Evolutionary conservation across 805 yeast species (phyloP), one percentile per base, ranked within the genome.

Genomic region (Sugiyamaella valdiviana): DNA sequence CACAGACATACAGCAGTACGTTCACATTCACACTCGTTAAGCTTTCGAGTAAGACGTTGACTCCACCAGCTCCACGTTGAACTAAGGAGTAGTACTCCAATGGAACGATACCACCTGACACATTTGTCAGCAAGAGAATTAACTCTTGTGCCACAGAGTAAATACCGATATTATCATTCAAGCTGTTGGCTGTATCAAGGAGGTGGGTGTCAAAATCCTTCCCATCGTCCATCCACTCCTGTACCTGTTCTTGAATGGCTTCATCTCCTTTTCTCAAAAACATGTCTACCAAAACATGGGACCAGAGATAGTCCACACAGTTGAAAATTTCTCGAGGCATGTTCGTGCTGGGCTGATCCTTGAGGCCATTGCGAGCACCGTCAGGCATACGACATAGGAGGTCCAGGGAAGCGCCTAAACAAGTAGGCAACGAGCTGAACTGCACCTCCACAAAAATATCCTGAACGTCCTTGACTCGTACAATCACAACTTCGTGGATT

Each of bases 41-140:
- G 3, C 57, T 61, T 40, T 73, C 77, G 35, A 73, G 50, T 5
- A 72, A 55, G 42, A 57, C 55, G 16, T 67, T 63, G 44, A 64
- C 56, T 32, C 67, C 62, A 40, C 59, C 64, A 14, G 53, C 44
- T 22, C 65, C 62, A 16, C 62, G 55, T 39, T 58, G 54, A 22
- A 57, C 56, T 32, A 51, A 54, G 15, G 52, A 56, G 24, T 48
- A 51, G 43, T 39, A 57, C 45, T 62, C 69, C 14, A 55, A 39
- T 2, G 73, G 65, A 7, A 73, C 63, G n/a, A 73, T 64, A 5
- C 76, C 73, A 16, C 72, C 75, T 36, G 69, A 67, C 3, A 72
- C 46, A 39, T 64, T 63, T 20, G 62, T 56, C 50, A 73, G 51
- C 12, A 73, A 44, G 1, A 54, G 44, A 9, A 54, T 29, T 19